Conservation (phyloP, 805 yeast species). For the Candida boidinii region DNA sequence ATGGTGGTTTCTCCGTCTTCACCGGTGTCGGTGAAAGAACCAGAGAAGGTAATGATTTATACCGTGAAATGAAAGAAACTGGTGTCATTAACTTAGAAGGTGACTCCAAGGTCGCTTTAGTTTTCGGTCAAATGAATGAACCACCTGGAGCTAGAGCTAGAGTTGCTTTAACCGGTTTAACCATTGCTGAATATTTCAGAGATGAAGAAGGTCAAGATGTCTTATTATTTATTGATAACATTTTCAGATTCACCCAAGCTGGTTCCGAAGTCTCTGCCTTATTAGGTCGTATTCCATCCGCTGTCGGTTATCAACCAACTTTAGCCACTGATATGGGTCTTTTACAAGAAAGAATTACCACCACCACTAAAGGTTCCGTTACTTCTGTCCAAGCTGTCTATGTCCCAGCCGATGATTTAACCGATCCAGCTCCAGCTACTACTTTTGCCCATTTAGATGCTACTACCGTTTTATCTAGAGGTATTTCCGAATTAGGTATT, state of each 20-base stretch:
- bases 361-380: constrained; percentile 99
- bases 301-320: constrained; percentile 99
- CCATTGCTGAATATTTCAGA: constrained; percentile 99
- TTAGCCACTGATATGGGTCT: constrained; percentile 99
- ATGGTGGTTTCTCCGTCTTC: constrained; percentile 99
- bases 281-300: constrained; percentile 99
- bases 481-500: constrained; percentile 99
- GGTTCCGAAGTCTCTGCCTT: constrained; percentile 99
- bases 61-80: constrained; percentile 99
- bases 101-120: constrained; percentile 98
- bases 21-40: constrained; percentile 99
- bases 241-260: constrained; percentile 99
- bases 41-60: constrained; percentile 99
- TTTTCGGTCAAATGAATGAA: constrained; percentile 99
- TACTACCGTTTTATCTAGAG: constrained; percentile 98
- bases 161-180: constrained; percentile 99
- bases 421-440: constrained; percentile 99
- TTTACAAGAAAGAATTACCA: constrained; percentile 99
- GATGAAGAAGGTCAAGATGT: constrained; percentile 99
- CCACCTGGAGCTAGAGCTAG: constrained; percentile 99
- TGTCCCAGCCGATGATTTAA: constrained; percentile 99
- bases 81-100: constrained; percentile 99
- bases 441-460: constrained; percentile 99
- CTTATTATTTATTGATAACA: constrained; percentile 97
- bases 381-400: constrained; percentile 99